A percentile compares a stretch with the other conserved stretches of the same genome.
Conservation (phyloP, 768 basidiomycete genomes). For the Mycena indigotica region DNA sequence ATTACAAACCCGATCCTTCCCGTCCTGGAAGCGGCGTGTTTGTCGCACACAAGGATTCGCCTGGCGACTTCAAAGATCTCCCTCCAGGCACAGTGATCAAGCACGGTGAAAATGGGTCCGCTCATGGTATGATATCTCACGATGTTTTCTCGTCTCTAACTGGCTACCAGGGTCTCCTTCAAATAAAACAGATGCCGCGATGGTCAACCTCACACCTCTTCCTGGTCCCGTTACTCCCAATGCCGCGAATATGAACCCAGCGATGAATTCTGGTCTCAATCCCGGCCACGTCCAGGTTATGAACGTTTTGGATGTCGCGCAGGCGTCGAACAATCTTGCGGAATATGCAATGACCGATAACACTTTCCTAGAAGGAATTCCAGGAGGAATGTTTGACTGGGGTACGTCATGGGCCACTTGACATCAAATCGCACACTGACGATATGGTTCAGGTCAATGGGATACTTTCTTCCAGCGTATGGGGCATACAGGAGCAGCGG, state of each 20-base stretch:
- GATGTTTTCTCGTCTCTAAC: background rate
- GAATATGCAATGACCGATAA: constrained; percentile 69
- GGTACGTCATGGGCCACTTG: constrained; percentile 44
- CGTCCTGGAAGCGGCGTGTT: constrained; percentile 89
- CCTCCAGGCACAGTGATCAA: constrained; percentile 58
- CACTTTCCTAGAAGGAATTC: constrained; percentile 76
- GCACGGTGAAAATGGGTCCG: constrained; percentile 44
- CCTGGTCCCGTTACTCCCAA: constrained; percentile 33
- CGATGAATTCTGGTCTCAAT: constrained; percentile 55
- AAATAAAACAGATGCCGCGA: constrained; percentile 30
- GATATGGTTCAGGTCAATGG: constrained; percentile 65
- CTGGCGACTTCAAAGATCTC: constrained; percentile 52
- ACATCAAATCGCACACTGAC: constrained; percentile 9
- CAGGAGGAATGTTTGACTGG: constrained; percentile 88
- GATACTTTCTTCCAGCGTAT: constrained; percentile 78
- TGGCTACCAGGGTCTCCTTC: background rate
- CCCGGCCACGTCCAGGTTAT: constrained; percentile 70
- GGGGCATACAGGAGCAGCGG: constrained; percentile 16
- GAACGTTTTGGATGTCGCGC: constrained; percentile 70
- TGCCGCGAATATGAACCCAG: constrained; percentile 72
- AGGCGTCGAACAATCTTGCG: constrained; percentile 55
- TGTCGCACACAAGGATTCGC: constrained; percentile 58
- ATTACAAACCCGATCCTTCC: constrained; percentile 78
- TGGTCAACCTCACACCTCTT: constrained; percentile 62
- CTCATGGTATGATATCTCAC: constrained; percentile 31